Evolutionary conservation across 2,329 filamentous ascomycete genomes (phyloP).

Genomic region (Amphichorda felina): DNA sequence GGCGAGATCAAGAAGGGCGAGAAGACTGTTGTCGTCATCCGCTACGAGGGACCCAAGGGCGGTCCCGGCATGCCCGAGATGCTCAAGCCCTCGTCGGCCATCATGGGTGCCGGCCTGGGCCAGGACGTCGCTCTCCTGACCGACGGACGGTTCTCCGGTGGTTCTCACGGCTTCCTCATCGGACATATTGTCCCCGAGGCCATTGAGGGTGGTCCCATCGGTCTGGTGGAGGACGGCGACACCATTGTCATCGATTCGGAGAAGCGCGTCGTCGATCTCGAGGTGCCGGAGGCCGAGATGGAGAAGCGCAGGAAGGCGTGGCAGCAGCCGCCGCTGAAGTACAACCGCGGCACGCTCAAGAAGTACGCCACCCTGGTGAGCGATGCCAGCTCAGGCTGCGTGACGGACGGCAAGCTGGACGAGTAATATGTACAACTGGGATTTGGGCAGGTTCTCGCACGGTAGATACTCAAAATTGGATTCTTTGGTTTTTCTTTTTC

Average conservation of each 20-base stretch:
- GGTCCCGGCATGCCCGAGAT: conserved; percentile 96
- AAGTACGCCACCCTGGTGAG: conserved; percentile 85
- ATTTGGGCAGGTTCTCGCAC: neutral
- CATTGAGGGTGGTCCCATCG: conserved; percentile 78
- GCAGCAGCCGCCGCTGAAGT: conserved; percentile 58
- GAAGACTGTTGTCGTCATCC: conserved; percentile 76
- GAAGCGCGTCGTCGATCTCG: conserved; percentile 57
- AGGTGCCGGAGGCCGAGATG: conserved; percentile 60
- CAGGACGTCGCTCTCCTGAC: conserved; percentile 85
- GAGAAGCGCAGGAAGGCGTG: conserved; percentile 50
- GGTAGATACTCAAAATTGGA: neutral
- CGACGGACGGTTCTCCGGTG: conserved; percentile 81
- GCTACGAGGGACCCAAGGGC: conserved; percentile 88
- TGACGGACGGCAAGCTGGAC: conserved; percentile 49
- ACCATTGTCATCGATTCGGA: conserved; percentile 77
- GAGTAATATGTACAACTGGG: neutral
- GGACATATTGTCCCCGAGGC: conserved; percentile 90
- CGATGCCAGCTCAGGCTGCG: conserved; percentile 82
- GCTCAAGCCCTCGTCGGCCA: conserved; percentile 73
- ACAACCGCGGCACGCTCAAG: conserved; percentile 73
- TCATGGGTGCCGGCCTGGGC: conserved; percentile 76
- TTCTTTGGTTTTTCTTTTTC: neutral
- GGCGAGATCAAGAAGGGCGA: conserved; percentile 74
- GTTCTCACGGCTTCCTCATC: conserved; percentile 85
- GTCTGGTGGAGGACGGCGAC: conserved; percentile 70